Evolutionary conservation across 2,329 filamentous ascomycete species (phyloP), one percentile per base, ranked within the genome.

Genomic region (Dendrostoma leiphaemia): DNA sequence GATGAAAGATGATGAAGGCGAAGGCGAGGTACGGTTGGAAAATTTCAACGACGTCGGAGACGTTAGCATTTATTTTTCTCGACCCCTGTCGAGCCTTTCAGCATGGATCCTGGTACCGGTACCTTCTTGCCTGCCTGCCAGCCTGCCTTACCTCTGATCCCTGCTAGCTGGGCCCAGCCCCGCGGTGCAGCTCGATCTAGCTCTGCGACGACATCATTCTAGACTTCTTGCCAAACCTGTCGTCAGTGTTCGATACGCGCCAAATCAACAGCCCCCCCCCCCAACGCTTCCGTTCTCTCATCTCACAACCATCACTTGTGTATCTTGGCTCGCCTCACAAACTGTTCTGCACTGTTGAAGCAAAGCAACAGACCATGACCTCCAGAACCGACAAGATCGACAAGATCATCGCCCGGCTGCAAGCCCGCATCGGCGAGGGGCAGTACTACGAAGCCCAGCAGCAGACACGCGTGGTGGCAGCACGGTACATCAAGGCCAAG

Each of bases 401-500:
- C 53, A 78, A 78, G 67, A 84, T 84, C 70, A 82, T 84, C 63
- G 69, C 77, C 54, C 79, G 82, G 24, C 86, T 97, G 70, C 89
- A 93, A 74, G 80, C 89, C 72, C 93, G 64, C 55, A 66, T 65
- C 51, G 50, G 45, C 26, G 65, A 95, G 72, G 93, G 92, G 66
- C 88, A 94, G 69, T 97, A 85, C 80, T 99, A 99, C 77, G 94
- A 99, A 81, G 94, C 94, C 55, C 93, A 97, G 75, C 94, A 99
- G 73, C 94, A 99, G 77, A 90, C 96, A 62, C 91, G 94, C 59
- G 92, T 97, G 51, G 93, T 97, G 63, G 92, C 92, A 58, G 88
- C 91, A 35, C 91, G 95, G 54, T 96, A 99, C 75, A 85, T 93
- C 70, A 97, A 97, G 76, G 81, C 88, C 40, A 77, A 83, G 58